Evolutionary conservation across 108 stramenopile genomes (phyloP).

Genomic region (Chaetoceros muelleri): DNA sequence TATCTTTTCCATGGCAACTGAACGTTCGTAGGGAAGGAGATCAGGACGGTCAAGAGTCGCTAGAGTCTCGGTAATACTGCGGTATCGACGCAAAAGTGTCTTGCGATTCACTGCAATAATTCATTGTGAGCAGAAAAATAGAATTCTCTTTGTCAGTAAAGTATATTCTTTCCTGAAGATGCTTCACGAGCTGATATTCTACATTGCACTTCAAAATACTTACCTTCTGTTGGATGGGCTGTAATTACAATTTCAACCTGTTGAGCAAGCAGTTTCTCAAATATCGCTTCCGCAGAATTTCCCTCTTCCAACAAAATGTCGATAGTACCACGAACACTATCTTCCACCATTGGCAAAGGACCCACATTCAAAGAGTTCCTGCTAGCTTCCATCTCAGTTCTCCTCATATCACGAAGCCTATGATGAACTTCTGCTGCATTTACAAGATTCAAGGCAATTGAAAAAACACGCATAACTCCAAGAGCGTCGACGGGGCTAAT

Average conservation of each 20-base stretch:
- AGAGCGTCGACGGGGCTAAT: constrained; percentile 47
- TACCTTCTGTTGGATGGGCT: constrained; percentile 94
- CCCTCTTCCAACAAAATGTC: constrained; percentile 38
- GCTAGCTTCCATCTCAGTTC: constrained; percentile 16
- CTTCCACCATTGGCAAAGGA: constrained; percentile 64
- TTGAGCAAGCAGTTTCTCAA: constrained; percentile 72
- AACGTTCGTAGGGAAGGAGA: constrained; percentile 57
- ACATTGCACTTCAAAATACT: constrained; percentile 13
- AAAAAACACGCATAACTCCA: constrained; percentile 62
- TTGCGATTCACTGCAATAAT: constrained; percentile 17
- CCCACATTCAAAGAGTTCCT: constrained; percentile 21
- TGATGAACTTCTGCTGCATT: constrained; percentile 84
- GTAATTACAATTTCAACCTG: constrained; percentile 94
- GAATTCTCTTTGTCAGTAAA: background rate
- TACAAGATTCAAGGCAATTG: constrained; percentile 62
- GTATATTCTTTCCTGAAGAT: constrained; percentile 8
- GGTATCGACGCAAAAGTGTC: constrained; percentile 37
- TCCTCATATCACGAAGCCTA: constrained; percentile 44
- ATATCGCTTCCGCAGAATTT: constrained; percentile 55
- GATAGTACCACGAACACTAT: constrained; percentile 66
- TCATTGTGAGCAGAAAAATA: too few relatives aligned
- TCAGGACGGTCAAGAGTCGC: constrained; percentile 56
- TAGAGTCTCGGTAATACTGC: constrained; percentile 45
- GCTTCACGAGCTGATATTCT: constrained; percentile 5
- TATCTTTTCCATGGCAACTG: constrained; percentile 47